Evolutionary conservation across 495 filamentous ascomycete species (phyloP).

Genomic region (Bombardia bombarda): DNA sequence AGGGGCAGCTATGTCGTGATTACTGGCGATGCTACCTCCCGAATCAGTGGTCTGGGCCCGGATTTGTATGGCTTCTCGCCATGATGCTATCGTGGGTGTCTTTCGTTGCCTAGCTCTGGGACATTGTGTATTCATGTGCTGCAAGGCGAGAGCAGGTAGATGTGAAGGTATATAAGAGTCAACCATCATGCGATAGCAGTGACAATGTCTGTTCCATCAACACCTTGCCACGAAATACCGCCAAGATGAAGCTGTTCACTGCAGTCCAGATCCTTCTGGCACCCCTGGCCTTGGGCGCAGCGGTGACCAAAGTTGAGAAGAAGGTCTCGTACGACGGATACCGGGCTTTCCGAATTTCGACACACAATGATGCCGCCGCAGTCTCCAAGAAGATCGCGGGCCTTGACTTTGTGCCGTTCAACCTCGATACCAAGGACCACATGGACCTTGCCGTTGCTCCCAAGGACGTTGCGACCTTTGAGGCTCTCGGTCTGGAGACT

Average conservation of each 20-base stretch:
- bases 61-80: neutral
- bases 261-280: constrained; percentile 2
- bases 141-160: too few relatives aligned
- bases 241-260: constrained; percentile 10
- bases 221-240: neutral
- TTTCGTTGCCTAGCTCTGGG: neutral
- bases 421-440: constrained; percentile 19
- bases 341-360: constrained; percentile 22
- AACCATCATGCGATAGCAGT: neutral
- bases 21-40: neutral
- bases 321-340: constrained; percentile 24
- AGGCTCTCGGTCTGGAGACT: constrained; percentile 8
- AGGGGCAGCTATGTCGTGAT: neutral
- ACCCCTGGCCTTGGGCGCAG: constrained; percentile 10
- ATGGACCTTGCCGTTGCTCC: constrained; percentile 21
- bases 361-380: constrained; percentile 12
- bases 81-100: neutral
- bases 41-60: neutral
- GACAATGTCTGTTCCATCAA: neutral
- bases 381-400: constrained; percentile 15
- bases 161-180: neutral
- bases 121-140: too few relatives aligned
- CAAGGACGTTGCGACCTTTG: constrained; percentile 14
- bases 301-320: constrained; percentile 7
- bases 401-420: constrained; percentile 15